phyloP scores from a whole-genome alignment of 345 rosid species.

The Salix viminalis region DNA sequence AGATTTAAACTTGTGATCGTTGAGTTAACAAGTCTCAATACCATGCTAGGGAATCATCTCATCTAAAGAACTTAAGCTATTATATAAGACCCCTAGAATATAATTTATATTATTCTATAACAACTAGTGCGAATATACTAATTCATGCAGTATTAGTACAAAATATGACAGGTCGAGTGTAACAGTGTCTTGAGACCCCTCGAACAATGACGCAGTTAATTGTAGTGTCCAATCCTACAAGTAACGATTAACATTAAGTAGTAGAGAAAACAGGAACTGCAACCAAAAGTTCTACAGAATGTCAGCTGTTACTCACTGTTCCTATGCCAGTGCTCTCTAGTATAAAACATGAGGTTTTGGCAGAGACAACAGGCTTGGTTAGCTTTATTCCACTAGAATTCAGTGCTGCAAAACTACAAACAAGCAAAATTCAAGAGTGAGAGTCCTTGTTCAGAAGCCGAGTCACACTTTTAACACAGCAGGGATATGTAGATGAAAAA shows the following conservation, averaged over 20 bases:
- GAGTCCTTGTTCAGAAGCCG: background rate
- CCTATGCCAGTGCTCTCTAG: constrained; percentile 76
- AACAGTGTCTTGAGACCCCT: constrained; percentile 50
- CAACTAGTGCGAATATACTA: constrained; percentile 32
- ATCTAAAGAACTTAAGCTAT: no score
- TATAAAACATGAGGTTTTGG: constrained; percentile 52
- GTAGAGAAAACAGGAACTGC: background rate
- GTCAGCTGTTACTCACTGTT: constrained; percentile 43
- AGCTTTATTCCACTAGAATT: constrained; percentile 75
- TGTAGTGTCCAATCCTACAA: constrained; percentile 65
- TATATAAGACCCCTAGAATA: no score
- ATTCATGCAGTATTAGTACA: constrained; percentile 45
- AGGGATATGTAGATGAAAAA: background rate
- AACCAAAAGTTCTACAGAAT: background rate
- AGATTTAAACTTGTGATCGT: no score
- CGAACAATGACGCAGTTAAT: constrained; percentile 50
- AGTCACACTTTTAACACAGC: background rate
- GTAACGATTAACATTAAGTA: constrained; percentile 4
- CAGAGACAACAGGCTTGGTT: constrained; percentile 65
- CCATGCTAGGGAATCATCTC: rapidly evolving
- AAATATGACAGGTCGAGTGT: constrained; percentile 76
- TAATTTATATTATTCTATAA: no score
- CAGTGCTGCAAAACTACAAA: constrained; percentile 68
- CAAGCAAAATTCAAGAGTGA: constrained; percentile 11
- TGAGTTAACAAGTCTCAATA: no score